Evolutionary conservation across 805 yeast species (phyloP), one percentile per base, ranked within the genome.

Genomic region (Cyberlindnera saturnus): DNA sequence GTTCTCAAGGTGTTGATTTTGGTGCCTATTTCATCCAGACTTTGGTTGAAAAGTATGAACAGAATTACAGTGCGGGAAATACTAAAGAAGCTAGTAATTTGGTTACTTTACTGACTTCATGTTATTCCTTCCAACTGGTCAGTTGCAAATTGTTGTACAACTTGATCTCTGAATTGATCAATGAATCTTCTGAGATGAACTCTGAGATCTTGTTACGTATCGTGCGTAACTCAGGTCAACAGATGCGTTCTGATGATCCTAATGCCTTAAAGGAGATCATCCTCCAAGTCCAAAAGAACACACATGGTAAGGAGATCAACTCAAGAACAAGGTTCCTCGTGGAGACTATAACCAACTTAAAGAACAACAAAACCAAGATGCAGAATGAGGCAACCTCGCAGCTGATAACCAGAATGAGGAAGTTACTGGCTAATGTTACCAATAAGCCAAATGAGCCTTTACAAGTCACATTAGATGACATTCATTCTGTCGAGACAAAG

Each of bases 181-280:
- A 64, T 6, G 74, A 79, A 2, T 72, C 86, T 15, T 72, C 76
- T 43, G 96, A 90, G 60, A 52, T 67, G 16, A 82, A 83, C 50
- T 85, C 96, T 3, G 98, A 90, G 53, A 63, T 87, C 15, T 67
- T 93, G 39, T 66, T 91, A 41, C 77, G 82, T 51, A 67, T 91
- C 16, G 70, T 93, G 17, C 75, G 84, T 39, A 79, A 79, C 31
- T 77, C 89, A 10, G 99, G 99, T 36, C 74, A 81, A 9, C 87
- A 86, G 56, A 76, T 93, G 64, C 79, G 99, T 58, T 67, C 86
- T 4, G 99, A 93, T 60, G 99, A 93, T 60, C 95, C 98, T 1
- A 62, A 74, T 9, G 82, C 96, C 0, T 70, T 93, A 42, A 89
- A 85, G 57, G 90, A 86, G 35, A 89, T 91, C 38, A 78, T 89